Evolutionary conservation across 1,139 yeast genomes (phyloP).

Genomic region (Cylindricascospora bacillispora): DNA sequence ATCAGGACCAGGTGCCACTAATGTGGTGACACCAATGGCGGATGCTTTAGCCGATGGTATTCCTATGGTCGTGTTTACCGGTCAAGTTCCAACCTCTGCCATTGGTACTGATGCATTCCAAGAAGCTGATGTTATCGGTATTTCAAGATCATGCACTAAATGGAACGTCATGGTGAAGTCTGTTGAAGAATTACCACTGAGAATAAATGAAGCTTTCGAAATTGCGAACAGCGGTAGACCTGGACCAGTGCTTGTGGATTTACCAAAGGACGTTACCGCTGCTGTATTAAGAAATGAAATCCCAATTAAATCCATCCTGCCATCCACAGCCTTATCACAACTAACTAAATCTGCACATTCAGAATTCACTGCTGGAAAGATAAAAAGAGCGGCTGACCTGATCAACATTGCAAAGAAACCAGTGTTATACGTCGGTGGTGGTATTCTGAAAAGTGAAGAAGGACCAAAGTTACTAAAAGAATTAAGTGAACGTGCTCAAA

Average conservation of each 20-base stretch:
- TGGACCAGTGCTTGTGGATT: slow-evolving; percentile 94
- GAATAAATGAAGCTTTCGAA: slow-evolving; percentile 96
- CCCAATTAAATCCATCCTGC: slow-evolving; percentile 75
- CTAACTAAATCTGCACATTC: slow-evolving; percentile 61
- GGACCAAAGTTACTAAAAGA: slow-evolving; percentile 75
- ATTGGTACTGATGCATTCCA: slow-evolving; percentile 98
- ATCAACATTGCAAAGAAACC: slow-evolving; percentile 80
- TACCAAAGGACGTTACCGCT: slow-evolving; percentile 96
- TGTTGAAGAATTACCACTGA: slow-evolving; percentile 85
- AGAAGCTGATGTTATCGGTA: slow-evolving; percentile 96
- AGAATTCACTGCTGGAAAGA: slow-evolving; percentile 65
- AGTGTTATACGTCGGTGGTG: slow-evolving; percentile 83
- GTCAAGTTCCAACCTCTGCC: slow-evolving; percentile 91
- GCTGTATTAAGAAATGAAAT: slow-evolving; percentile 76
- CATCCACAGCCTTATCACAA: slow-evolving; percentile 63
- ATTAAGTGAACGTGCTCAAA: slow-evolving; percentile 77
- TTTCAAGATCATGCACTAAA: slow-evolving; percentile 92
- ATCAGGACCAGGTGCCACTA: slow-evolving; percentile 98
- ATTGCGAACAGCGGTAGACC: slow-evolving; percentile 95
- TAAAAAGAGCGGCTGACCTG: slow-evolving; percentile 64
- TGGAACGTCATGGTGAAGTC: slow-evolving; percentile 98
- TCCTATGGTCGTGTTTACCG: slow-evolving; percentile 94
- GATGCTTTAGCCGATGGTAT: slow-evolving; percentile 97
- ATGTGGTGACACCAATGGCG: slow-evolving; percentile 93
- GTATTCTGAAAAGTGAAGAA: slow-evolving; percentile 65